Evolutionary conservation across 495 filamentous ascomycete genomes (phyloP).

Genomic region (Podospora pseudoanserina): DNA sequence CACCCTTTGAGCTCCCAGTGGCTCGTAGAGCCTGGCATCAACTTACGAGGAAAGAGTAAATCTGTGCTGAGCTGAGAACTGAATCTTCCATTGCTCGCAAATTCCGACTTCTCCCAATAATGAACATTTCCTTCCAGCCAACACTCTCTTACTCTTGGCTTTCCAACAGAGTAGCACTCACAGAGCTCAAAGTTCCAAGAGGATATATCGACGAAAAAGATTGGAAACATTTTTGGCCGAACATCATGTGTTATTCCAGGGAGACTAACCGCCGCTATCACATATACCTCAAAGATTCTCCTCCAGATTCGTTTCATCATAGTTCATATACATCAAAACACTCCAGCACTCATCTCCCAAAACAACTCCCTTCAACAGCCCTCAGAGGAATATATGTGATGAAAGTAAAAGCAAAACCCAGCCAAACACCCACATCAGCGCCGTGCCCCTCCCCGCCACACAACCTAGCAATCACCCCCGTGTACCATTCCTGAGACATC

Average conservation of each 20-base stretch:
- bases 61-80: too few species aligned
- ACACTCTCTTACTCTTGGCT: too few species aligned
- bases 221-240: too few species aligned
- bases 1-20: not conserved
- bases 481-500: slow-evolving; percentile 75
- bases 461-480: slow-evolving; percentile 64
- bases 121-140: too few species aligned
- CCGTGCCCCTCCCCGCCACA: slow-evolving; percentile 54
- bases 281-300: not conserved
- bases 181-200: too few species aligned
- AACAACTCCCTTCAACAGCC: slow-evolving; percentile 52
- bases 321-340: not conserved
- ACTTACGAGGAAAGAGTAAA: not conserved
- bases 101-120: too few species aligned
- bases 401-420: slow-evolving; percentile 57
- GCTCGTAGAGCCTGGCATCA: not conserved
- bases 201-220: too few species aligned
- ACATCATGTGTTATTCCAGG: too few species aligned
- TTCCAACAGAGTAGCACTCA: too few species aligned
- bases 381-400: slow-evolving; percentile 47
- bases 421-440: slow-evolving; percentile 74
- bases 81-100: too few species aligned
- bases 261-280: not conserved
- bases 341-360: slow-evolving; percentile 38
- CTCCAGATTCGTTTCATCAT: not conserved